Base-by-base conservation (phyloP, 306 rosid genomes). In the Dryas drummondii region DNA sequence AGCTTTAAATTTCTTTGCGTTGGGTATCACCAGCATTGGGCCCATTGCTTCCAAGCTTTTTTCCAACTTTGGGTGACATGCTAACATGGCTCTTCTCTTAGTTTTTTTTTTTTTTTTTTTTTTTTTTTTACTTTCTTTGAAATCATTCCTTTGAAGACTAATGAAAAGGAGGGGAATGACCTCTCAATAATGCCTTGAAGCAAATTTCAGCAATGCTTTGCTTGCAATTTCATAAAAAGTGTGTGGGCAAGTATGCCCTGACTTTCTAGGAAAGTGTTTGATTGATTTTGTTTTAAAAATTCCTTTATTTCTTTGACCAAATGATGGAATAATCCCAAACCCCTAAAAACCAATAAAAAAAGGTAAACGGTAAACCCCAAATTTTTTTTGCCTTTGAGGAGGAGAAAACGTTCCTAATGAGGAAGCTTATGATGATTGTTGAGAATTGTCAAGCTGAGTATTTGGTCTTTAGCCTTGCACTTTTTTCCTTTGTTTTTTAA, bases 61-160 rank as follows among this genome's bases (percentile, higher is more conserved):
- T 85, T 65, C 90, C 89, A 82, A 51, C 91, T 82, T 88, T 91
- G 72, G 92, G 94, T 69, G 84, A 85, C 92, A 88, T 80, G 75
- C 67, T 82, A 91, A 87, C 92, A 86, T 89, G 92, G 88, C 86
- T 80, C 83, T 56, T 81, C 83, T 85, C 68, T 80, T 71, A 17
- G 70, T 11, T 49, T 22, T 61, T 26, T 0, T 27, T 17, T 11
- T 10, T n/a, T n/a, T n/a, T n/a, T n/a, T 11, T 49, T 22, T 61
- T 26, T 0, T 27, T n/a, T 1, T 6, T 40, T 7, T 66, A 52
- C 90, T 82, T 79, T 88, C 73, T 6, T 66, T 60, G 71, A 42
- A 44, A 85, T 84, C 80, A 82, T 83, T 76, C 77, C 81, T 22
- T 74, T 60, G 86, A 72, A 59, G 71, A 81, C 83, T 63, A 55